Evolutionary conservation across 1,284 basidiomycete species (phyloP), one percentile per base, ranked within the genome.

Genomic region (Testicularia cyperi): DNA sequence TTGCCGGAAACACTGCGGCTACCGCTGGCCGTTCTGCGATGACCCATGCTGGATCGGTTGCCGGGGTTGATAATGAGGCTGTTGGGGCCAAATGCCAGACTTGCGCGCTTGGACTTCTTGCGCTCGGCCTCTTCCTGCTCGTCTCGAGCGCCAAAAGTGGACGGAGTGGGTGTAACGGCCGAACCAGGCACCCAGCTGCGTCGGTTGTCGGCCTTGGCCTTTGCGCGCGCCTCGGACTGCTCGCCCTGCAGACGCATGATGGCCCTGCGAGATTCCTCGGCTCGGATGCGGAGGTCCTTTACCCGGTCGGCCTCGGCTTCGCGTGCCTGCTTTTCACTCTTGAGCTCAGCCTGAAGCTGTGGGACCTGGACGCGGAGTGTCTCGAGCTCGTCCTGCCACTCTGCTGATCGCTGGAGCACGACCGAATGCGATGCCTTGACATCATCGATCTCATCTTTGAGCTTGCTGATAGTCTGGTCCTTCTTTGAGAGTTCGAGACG

Each of bases 231-330:
- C 25, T 62, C 53, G 15, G 55, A 52, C 38, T 71, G 69, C 28
- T 67, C 56, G 23, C 57, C 56, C 31, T 71, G 69, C 5, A 73
- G 53, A 7, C 68, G 42, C 70, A 73, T 73, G 52, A 73, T 71
- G 26, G 70, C 70, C 4, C 69, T 52, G 9, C 70, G 48, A 28
- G 60, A 62, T 36, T 73, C 70, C 27, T 73, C 70, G 20, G 63
- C 64, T n/a, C 67, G 51, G n/a, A 65, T 51, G 16, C 70, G 58
- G 27, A 73, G 54, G 29, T 71, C 69, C 22, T 69, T 68, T 45
- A 73, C 69, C 12, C 68, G 51, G 26, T 71, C 68, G 5, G 65
- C 62, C 9, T 70, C 70, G 18, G 42, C 58, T 42, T 68, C 70
- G 4, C 57, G 39, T 14, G 53, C 57, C 38, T 60, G 46, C 44